phyloP scores from a whole-genome alignment of 306 rosid species.

The Gillenia trifoliata region DNA sequence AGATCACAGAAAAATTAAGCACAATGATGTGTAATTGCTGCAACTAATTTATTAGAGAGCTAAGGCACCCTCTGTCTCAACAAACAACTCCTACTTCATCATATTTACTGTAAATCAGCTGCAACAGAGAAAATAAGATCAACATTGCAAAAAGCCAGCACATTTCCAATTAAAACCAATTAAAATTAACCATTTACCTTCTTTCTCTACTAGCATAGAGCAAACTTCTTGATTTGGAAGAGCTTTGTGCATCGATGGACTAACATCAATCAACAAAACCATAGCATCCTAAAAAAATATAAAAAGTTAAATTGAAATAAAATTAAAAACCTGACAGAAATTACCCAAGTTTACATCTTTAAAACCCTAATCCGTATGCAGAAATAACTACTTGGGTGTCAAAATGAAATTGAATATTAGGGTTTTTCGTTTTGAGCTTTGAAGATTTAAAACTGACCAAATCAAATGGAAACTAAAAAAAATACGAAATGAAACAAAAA shows the following conservation, averaged over 20 bases:
- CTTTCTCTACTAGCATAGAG: constrained; percentile 64
- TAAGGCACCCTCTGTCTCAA: constrained; percentile 70
- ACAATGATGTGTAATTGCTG: background rate
- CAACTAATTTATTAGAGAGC: background rate
- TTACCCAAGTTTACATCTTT: background rate
- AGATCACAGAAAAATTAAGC: background rate
- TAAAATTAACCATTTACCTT: constrained; percentile 36
- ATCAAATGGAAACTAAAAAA: background rate
- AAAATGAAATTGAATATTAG: background rate
- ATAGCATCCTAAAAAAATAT: constrained; percentile 45
- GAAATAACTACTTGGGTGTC: background rate
- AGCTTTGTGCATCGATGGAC: constrained; percentile 78
- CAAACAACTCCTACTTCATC: constrained; percentile 76
- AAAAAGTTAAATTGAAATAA: background rate
- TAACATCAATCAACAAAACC: constrained; percentile 83
- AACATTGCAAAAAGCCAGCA: background rate
- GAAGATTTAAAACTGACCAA: background rate
- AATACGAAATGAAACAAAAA: background rate
- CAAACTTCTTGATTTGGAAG: constrained; percentile 72
- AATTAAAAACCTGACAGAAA: constrained; percentile 5
- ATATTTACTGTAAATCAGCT: constrained; percentile 55
- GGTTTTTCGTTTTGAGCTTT: background rate
- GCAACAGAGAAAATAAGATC: constrained; percentile 23
- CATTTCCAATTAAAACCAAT: background rate
- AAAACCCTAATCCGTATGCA: constrained; percentile 9